phyloP scores from a whole-genome alignment of 495 filamentous ascomycete species.

The Penicillium desertorum region DNA sequence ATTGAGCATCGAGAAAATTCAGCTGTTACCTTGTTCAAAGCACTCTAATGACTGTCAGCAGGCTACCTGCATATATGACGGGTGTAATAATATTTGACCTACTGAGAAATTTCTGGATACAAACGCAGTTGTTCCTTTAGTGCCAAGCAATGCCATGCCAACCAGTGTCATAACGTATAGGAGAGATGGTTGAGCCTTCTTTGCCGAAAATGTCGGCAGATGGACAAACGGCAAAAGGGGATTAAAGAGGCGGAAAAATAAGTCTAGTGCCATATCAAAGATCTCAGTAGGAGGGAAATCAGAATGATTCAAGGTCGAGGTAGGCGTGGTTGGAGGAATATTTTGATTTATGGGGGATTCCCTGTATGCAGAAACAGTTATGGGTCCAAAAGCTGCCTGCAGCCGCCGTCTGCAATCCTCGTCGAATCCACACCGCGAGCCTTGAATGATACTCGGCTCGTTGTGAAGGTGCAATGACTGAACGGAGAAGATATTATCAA shows the following conservation, averaged over 20 bases:
- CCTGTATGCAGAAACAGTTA: constrained; percentile 22
- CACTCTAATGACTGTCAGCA: constrained; percentile 30
- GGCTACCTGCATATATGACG: background rate
- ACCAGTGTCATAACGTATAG: constrained; percentile 54
- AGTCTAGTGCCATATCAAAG: constrained; percentile 57
- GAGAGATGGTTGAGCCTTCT: constrained; percentile 40
- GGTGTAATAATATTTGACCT: constrained; percentile 8
- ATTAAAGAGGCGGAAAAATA: constrained; percentile 53
- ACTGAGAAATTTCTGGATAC: constrained; percentile 49
- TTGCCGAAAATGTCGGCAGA: constrained; percentile 51
- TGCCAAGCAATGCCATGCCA: constrained; percentile 51
- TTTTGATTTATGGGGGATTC: constrained; percentile 28
- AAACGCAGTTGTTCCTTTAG: constrained; percentile 49
- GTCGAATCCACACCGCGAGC: constrained; percentile 48
- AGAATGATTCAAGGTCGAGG: constrained; percentile 24
- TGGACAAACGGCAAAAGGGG: constrained; percentile 54
- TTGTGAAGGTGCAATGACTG: constrained; percentile 24
- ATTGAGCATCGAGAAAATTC: constrained; percentile 44
- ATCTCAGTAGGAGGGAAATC: constrained; percentile 52
- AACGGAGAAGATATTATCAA: constrained; percentile 48
- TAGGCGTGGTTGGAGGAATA: constrained; percentile 28
- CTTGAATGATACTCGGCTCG: constrained; percentile 31
- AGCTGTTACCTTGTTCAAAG: constrained; percentile 41
- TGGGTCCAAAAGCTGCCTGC: constrained; percentile 38
- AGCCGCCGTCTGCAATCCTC: constrained; percentile 50